Evolutionary conservation across 345 rosid species (phyloP), one percentile per base, ranked within the genome.

Genomic region (Salix viminalis): DNA sequence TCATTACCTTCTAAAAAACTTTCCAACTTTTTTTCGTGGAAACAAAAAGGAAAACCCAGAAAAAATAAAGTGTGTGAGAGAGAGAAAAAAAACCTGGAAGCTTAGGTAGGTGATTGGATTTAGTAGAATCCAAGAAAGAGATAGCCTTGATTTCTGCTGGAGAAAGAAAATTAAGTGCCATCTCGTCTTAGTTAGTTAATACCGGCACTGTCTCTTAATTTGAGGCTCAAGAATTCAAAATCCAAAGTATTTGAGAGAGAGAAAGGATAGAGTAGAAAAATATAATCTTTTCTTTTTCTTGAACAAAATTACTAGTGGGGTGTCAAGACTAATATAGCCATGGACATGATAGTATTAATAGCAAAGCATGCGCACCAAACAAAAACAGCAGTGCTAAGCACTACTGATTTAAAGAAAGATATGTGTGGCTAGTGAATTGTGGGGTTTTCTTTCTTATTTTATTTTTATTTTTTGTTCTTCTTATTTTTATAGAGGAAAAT

Each of bases 161-260:
- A 41, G 91, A 84, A 23, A 86, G 77, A 76, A 90, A 80, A 84
- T 90, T 95, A 60, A 95, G 85, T 32, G 97, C 90, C 97, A 91
- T 93, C 76, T 62, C 66, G 34, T 10, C 1, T 7, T 48, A 48
- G 13, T 13, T 30, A 28, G 39, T 21, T 56, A 7, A 54, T 21
- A 56, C 23, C 26, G n/a, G 61, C n/a, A n/a, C 13, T 54, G n/a
- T 54, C 2, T 8, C 23, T 9, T 7, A 8, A n/a, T 3, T 56
- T 56, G 26, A 1, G 11, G 61, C 26, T 56, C 24, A 52, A 52
- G 8, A 18, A 16, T 52, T 52, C 58, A 8, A 56, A 56, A n/a
- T n/a, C 26, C 61, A n/a, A n/a, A 56, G 61, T 9, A 7, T 2
- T 7, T n/a, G 10, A 56, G 61, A n/a, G 61, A 1, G 61, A 2